These are phyloP conservation scores for Teratosphaeria pseudoeucalypti DNA, from an alignment of 2,329 filamentous ascomycete genomes.

Conservation along the genomic window DNA sequence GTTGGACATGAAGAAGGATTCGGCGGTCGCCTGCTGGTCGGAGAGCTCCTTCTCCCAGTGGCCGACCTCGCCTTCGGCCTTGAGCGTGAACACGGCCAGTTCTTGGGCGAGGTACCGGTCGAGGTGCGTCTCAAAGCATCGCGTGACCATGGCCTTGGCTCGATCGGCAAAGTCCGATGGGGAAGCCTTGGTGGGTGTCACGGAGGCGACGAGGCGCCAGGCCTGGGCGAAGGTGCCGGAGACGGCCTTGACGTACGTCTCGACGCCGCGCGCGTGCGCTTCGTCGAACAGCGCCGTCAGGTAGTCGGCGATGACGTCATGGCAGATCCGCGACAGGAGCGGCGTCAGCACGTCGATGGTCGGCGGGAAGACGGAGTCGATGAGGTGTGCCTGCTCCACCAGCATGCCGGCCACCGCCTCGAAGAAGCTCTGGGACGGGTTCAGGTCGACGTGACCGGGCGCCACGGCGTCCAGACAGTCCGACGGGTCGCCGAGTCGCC, in stretches of 20 bases:
- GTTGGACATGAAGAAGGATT: constrained; percentile 93
- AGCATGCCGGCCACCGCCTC: constrained; percentile 61
- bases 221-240: constrained; percentile 83
- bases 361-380: constrained; percentile 71
- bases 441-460: constrained; percentile 59
- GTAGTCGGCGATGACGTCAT: constrained; percentile 77
- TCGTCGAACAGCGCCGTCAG: constrained; percentile 78
- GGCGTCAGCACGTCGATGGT: constrained; percentile 60
- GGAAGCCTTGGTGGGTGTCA: constrained; percentile 57
- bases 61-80: constrained; percentile 65
- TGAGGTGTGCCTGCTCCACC: constrained; percentile 71
- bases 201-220: constrained; percentile 61
- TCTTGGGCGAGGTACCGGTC: constrained; percentile 90
- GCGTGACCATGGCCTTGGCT: constrained; percentile 56
- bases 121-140: constrained; percentile 83
- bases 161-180: constrained; percentile 52
- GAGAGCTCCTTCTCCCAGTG: constrained; percentile 87
- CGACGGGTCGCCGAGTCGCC: constrained; percentile 60
- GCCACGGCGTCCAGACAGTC: constrained; percentile 67
- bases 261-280: constrained; percentile 62
- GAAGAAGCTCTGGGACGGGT: constrained; percentile 75
- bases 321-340: constrained; percentile 71
- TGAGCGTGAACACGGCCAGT: constrained; percentile 69
- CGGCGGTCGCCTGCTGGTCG: constrained; percentile 79
- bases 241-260: constrained; percentile 73